A percentile compares a stretch with the other conserved stretches of the same genome.
These are phyloP conservation scores for Fusarium fracticaudum DNA, from an alignment of 2,329 filamentous ascomycete genomes.

Conservation along the genomic window DNA sequence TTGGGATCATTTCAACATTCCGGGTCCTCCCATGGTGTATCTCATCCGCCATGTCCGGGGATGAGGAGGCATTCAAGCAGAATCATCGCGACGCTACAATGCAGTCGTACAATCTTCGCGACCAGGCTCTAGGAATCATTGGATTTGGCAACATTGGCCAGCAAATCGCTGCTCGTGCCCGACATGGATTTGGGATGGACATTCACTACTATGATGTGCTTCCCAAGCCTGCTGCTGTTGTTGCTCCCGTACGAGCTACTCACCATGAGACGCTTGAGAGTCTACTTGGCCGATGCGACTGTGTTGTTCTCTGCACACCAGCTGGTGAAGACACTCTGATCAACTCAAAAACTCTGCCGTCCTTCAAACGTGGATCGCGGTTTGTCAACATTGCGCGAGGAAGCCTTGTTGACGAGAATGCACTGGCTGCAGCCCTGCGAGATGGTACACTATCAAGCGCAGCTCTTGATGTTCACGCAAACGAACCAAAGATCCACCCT, in stretches of 20 bases:
- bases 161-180: constrained; percentile 64
- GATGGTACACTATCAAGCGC: constrained; percentile 59
- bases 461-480: constrained; percentile 71
- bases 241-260: constrained; percentile 54
- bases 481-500: constrained; percentile 65
- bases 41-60: constrained; percentile 58
- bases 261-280: constrained; percentile 62
- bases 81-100: constrained; percentile 69
- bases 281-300: constrained; percentile 65
- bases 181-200: constrained; percentile 70
- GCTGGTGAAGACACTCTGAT: constrained; percentile 58
- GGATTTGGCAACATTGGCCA: constrained; percentile 75
- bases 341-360: constrained; percentile 55
- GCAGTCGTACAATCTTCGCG: constrained; percentile 70
- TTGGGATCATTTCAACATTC: constrained; percentile 75
- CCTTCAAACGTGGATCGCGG: constrained; percentile 64
- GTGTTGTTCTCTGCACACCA: constrained; percentile 70
- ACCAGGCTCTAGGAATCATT: constrained; percentile 70
- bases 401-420: constrained; percentile 71
- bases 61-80: constrained; percentile 57
- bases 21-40: constrained; percentile 73
- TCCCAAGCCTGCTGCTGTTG: constrained; percentile 56
- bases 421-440: constrained; percentile 68
- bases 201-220: constrained; percentile 71
- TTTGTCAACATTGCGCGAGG: constrained; percentile 75